These are phyloP conservation scores for Tolypocladium tropicale DNA, from an alignment of 2,329 filamentous ascomycete genomes.

Conservation along the genomic window DNA sequence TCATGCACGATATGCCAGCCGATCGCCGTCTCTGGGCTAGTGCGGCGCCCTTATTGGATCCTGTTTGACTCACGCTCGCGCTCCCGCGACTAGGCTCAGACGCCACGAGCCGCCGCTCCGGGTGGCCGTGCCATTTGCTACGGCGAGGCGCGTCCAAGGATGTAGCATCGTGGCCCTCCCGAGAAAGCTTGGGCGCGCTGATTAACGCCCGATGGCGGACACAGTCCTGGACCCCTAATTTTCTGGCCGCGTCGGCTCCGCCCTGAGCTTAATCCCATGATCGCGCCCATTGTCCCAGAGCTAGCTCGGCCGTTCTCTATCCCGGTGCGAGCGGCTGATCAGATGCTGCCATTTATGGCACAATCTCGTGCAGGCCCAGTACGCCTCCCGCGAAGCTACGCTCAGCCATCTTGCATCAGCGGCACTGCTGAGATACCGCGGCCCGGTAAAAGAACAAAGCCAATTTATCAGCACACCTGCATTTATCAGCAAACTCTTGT, in stretches of 20 bases:
- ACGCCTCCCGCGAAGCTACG: too few relatives aligned
- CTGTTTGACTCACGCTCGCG: conserved; percentile 1
- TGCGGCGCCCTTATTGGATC: conserved; percentile 1
- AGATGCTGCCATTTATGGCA: background rate
- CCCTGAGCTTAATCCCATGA: background rate
- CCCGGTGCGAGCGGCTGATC: background rate
- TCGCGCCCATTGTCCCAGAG: background rate
- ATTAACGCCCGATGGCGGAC: background rate
- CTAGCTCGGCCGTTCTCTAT: background rate
- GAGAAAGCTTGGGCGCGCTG: background rate
- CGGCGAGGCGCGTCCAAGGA: too few relatives aligned
- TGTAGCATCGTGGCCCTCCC: background rate
- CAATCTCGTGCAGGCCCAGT: background rate
- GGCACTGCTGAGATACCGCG: background rate
- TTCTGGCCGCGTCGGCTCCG: background rate
- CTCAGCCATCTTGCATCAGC: conserved; percentile 9
- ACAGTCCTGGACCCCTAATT: background rate
- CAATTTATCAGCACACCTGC: background rate
- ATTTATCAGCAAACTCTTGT: background rate
- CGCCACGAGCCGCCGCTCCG: background rate
- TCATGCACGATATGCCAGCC: conserved; percentile 8
- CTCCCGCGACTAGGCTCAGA: background rate
- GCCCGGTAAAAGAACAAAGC: background rate
- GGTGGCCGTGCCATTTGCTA: too few relatives aligned
- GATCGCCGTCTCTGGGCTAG: conserved; percentile 9